Evolutionary conservation across 257 asterid species (phyloP).

Genomic region (Knoxia roxburghii): DNA sequence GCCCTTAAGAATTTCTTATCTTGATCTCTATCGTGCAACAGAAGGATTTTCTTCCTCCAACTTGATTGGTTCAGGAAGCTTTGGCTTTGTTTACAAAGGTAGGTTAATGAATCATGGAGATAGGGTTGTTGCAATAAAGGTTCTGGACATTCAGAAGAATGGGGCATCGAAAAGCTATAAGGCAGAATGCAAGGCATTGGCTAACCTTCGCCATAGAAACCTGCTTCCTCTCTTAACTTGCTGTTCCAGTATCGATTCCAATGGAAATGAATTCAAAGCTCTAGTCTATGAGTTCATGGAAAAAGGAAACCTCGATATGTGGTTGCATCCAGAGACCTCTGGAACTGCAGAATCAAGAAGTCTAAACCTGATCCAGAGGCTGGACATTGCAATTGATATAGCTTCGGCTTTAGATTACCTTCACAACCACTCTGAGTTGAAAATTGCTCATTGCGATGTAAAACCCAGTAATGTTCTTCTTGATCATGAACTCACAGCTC

Average conservation of each 20-base stretch:
- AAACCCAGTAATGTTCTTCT: conserved; percentile 45
- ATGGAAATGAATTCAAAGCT: conserved; percentile 37
- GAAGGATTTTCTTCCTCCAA: conserved; percentile 30
- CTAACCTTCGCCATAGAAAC: conserved; percentile 35
- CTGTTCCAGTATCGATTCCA: conserved; percentile 31
- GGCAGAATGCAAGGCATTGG: conserved; percentile 34
- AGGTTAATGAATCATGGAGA: conserved; percentile 7
- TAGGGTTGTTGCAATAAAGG: conserved; percentile 31
- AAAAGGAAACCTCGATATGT: conserved; percentile 33
- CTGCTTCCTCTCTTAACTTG: conserved; percentile 28
- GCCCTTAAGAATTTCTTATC: conserved; percentile 23
- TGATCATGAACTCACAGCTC: conserved; percentile 31
- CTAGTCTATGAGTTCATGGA: conserved; percentile 31
- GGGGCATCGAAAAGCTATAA: conserved; percentile 32
- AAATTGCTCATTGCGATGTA: conserved; percentile 38
- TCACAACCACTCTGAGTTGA: conserved; percentile 23
- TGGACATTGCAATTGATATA: conserved; percentile 33
- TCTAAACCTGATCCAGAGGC: conserved; percentile 18
- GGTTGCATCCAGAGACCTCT: conserved; percentile 25
- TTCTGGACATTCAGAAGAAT: conserved; percentile 24
- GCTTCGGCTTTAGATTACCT: conserved; percentile 41
- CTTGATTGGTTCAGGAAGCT: conserved; percentile 37
- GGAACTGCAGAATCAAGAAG: not conserved
- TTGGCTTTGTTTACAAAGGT: conserved; percentile 37
- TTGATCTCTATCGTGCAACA: conserved; percentile 27